These are phyloP conservation scores for Rauvolfia tetraphylla DNA, from an alignment of 257 asterid genomes.

Conservation along the genomic window DNA sequence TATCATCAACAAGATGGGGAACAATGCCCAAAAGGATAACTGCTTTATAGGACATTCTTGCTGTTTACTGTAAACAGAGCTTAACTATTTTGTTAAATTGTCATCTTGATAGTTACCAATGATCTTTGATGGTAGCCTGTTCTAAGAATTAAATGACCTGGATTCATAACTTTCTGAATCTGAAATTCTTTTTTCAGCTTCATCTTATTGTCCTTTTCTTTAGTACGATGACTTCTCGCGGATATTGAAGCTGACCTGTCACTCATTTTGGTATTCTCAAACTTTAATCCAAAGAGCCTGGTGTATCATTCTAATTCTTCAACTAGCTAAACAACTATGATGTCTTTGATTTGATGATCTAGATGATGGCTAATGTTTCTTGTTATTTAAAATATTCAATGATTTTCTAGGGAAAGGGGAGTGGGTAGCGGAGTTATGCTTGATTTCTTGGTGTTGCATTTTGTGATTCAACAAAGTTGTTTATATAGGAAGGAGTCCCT, in stretches of 20 bases:
- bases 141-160: neutral
- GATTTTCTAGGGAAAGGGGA: neutral
- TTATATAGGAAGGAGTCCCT: constrained; percentile 14
- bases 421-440: neutral
- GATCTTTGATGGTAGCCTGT: neutral
- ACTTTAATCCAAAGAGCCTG: neutral
- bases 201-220: neutral
- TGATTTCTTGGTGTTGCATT: neutral
- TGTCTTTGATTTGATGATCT: neutral
- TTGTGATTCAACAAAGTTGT: neutral
- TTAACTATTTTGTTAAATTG: neutral
- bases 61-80: neutral
- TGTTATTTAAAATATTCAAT: neutral
- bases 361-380: neutral
- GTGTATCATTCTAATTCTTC: neutral
- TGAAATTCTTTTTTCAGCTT: neutral
- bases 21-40: neutral
- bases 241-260: neutral
- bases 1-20: neutral
- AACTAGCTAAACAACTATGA: neutral
- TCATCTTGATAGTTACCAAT: neutral
- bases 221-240: neutral
- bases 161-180: neutral
- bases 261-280: neutral
- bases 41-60: neutral